Conservation (phyloP, 495 filamentous ascomycete species). For the Penicilliopsis zonata region DNA sequence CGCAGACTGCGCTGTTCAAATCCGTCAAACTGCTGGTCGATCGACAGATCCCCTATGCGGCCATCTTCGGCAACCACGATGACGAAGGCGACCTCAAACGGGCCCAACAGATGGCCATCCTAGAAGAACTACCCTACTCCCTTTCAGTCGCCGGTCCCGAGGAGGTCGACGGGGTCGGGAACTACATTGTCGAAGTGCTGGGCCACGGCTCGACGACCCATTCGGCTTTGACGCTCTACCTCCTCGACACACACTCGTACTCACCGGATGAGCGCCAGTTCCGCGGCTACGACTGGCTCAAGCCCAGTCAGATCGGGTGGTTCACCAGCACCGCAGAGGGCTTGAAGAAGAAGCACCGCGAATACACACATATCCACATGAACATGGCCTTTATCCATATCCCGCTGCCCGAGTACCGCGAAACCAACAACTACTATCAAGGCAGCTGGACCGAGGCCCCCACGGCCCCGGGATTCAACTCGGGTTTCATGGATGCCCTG, state of each 20-base stretch:
- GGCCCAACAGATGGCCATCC: conserved; percentile 65
- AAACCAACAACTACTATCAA: conserved; percentile 34
- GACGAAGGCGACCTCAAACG: conserved; percentile 79
- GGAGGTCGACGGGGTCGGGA: conserved; percentile 79
- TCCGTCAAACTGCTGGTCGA: conserved; percentile 76
- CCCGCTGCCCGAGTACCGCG: conserved; percentile 77
- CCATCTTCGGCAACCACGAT: conserved; percentile 96
- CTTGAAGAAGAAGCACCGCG: conserved; percentile 57
- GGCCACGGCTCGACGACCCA: conserved; percentile 67
- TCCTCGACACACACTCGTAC: conserved; percentile 88
- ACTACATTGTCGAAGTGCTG: conserved; percentile 87
- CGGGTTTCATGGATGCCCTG: conserved; percentile 75
- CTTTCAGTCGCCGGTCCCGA: conserved; percentile 71
- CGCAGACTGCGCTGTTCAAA: conserved; percentile 91
- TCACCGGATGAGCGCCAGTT: conserved; percentile 81
- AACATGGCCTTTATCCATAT: conserved; percentile 98
- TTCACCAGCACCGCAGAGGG: conserved; percentile 65
- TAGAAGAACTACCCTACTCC: conserved; percentile 80
- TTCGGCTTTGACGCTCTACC: conserved; percentile 82
- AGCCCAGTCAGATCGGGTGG: conserved; percentile 87
- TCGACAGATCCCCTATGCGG: conserved; percentile 81
- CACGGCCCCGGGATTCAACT: conserved; percentile 82
- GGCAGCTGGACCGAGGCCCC: conserved; percentile 63
- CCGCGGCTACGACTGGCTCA: conserved; percentile 91
- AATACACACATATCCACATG: conserved; percentile 86